A percentile compares a stretch with the other conserved stretches of the same genome.
phyloP scores from a whole-genome alignment of 139 green algal species.

The Yamagishiella unicocca region DNA sequence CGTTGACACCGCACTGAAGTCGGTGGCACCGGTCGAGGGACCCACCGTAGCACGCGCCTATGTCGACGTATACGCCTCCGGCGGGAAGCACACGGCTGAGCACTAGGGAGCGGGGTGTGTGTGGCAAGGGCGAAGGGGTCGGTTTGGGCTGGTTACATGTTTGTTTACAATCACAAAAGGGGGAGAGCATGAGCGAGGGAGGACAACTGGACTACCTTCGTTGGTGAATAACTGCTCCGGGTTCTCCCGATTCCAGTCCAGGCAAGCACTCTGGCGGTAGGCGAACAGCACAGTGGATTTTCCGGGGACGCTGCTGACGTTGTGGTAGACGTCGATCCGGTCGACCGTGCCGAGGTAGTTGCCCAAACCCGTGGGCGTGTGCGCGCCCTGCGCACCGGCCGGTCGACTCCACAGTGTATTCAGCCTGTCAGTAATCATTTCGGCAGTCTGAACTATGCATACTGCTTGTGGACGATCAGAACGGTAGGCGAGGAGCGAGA shows the following conservation, averaged over 20 bases:
- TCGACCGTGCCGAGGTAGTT: not conserved
- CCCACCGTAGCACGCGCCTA: constrained; percentile 5
- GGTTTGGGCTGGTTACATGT: no score
- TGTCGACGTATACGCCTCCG: not conserved
- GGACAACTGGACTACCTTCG: no score
- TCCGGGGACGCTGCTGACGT: not conserved
- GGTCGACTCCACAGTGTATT: not conserved
- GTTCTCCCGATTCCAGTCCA: not conserved
- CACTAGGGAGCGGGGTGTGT: no score
- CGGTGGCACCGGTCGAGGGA: no score
- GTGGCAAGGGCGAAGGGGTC: no score
- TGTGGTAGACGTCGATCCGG: not conserved
- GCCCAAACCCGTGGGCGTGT: not conserved
- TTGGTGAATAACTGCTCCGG: not conserved
- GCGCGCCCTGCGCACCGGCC: not conserved
- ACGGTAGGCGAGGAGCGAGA: no score
- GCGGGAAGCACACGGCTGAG: not conserved
- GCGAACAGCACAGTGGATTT: not conserved
- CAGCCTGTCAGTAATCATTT: not conserved
- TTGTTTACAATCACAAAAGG: no score
- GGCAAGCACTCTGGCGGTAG: not conserved
- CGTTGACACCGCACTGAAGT: no score
- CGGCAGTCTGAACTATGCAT: no score
- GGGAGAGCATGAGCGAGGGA: no score
- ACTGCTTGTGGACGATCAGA: no score